phyloP scores from a whole-genome alignment of 768 basidiomycete genomes.

The Serendipita sp. region DNA sequence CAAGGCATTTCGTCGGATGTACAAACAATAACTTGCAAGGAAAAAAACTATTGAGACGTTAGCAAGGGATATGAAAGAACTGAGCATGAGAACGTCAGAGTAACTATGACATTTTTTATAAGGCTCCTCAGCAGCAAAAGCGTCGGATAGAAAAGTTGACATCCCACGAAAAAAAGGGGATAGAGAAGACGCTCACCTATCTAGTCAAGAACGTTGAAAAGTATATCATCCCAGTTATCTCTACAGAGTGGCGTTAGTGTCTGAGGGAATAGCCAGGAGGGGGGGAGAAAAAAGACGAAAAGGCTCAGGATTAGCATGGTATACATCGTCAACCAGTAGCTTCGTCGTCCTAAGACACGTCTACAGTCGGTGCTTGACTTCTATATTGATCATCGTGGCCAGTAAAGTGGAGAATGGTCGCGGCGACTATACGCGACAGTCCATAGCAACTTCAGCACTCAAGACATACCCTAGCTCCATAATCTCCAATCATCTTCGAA shows the following conservation, averaged over 20 bases:
- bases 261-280: neutral
- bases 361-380: slow-evolving; percentile 1
- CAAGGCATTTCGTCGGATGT: too few species aligned
- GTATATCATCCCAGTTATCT: neutral
- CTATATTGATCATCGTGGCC: slow-evolving; percentile 1
- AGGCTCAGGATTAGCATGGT: slow-evolving; percentile 5
- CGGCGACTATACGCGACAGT: too few species aligned
- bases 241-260: neutral
- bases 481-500: too few species aligned
- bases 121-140: neutral
- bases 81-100: neutral
- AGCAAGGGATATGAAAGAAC: neutral
- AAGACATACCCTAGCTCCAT: too few species aligned
- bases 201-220: neutral
- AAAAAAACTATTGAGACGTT: neutral
- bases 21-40: neutral
- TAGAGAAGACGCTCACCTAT: neutral
- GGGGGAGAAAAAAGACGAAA: neutral
- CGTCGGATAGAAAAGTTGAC: neutral
- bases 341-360: neutral
- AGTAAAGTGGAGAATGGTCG: too few species aligned
- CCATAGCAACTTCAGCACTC: too few species aligned
- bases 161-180: neutral
- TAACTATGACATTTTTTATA: slow-evolving; percentile 5
- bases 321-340: neutral